phyloP scores from a whole-genome alignment of 495 filamentous ascomycete genomes.

The Hypomontagnella submonticulosa region DNA sequence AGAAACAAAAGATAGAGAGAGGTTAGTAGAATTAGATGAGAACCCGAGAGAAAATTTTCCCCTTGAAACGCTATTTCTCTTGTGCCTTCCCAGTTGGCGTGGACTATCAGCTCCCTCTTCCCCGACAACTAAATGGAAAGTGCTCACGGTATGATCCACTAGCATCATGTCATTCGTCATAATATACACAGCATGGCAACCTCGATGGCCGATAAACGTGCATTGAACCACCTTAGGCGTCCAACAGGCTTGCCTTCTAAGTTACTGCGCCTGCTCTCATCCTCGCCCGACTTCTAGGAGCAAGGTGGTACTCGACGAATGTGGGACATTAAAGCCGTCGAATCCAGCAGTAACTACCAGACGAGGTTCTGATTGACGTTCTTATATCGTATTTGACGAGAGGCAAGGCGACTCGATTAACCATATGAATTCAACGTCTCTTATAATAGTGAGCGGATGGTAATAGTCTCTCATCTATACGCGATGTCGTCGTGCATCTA shows the following conservation, averaged over 20 bases:
- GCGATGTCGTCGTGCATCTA: too few relatives aligned
- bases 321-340: background rate
- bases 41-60: background rate
- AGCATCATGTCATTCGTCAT: constrained; percentile 29
- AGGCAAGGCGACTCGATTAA: too few relatives aligned
- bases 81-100: constrained; percentile 22
- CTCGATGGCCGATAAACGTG: constrained; percentile 7
- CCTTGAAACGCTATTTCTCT: constrained; percentile 26
- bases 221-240: background rate
- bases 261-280: background rate
- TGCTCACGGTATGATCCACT: background rate
- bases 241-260: background rate
- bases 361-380: background rate
- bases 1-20: constrained; percentile 18
- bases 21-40: constrained; percentile 4
- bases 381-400: too few relatives aligned
- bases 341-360: constrained; percentile 1
- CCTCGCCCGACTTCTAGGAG: background rate
- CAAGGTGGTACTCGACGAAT: background rate
- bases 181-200: constrained; percentile 12
- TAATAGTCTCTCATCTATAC: too few relatives aligned
- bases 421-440: too few relatives aligned
- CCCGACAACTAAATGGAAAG: constrained; percentile 11
- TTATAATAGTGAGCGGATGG: too few relatives aligned
- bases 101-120: background rate